Evolutionary conservation across 2,329 filamentous ascomycete genomes (phyloP).

Genomic region (Microcyclosporella mali): DNA sequence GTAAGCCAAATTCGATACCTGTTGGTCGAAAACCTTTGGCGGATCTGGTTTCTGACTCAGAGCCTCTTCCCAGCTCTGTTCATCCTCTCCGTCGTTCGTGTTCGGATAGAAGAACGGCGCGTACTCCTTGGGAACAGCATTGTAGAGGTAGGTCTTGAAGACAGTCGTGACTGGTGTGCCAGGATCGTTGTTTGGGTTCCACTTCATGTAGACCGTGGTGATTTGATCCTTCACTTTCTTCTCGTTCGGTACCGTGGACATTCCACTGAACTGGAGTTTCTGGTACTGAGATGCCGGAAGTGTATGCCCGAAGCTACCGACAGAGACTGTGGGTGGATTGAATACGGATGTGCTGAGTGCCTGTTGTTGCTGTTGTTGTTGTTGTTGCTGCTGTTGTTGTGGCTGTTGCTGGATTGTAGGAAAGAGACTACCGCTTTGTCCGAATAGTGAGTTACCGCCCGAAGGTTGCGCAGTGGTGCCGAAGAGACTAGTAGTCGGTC

Average conservation of each 20-base stretch:
- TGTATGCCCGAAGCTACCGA: slow-evolving; percentile 17
- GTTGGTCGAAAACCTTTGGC: slow-evolving; percentile 17
- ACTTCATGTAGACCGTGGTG: slow-evolving; percentile 63
- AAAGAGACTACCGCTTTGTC: slow-evolving; percentile 3
- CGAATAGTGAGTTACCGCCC: slow-evolving; percentile 13
- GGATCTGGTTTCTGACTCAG: slow-evolving; percentile 67
- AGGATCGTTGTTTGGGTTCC: slow-evolving; percentile 52
- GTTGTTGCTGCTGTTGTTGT: slow-evolving; percentile 27
- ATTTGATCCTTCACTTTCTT: slow-evolving; percentile 73
- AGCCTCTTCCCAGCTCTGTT: slow-evolving; percentile 77
- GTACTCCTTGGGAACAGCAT: slow-evolving; percentile 67
- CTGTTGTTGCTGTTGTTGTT: slow-evolving; percentile 25
- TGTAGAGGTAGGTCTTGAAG: slow-evolving; percentile 84
- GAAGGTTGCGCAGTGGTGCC: slow-evolving; percentile 5
- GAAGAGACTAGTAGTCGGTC: slow-evolving; percentile 22
- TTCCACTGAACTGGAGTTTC: slow-evolving; percentile 19
- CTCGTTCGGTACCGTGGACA: slow-evolving; percentile 42
- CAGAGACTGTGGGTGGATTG: slow-evolving; percentile 17
- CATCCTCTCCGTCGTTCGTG: slow-evolving; percentile 56
- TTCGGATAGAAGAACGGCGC: slow-evolving; percentile 71
- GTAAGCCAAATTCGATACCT: slow-evolving; percentile 45
- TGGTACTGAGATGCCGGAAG: slow-evolving; percentile 25
- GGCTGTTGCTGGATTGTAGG: slow-evolving; percentile 15
- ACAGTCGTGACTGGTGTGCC: slow-evolving; percentile 43
- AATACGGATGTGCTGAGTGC: slow-evolving; percentile 10